Conservation (phyloP, 2,329 filamentous ascomycete species). For the Alternaria consortialis region DNA sequence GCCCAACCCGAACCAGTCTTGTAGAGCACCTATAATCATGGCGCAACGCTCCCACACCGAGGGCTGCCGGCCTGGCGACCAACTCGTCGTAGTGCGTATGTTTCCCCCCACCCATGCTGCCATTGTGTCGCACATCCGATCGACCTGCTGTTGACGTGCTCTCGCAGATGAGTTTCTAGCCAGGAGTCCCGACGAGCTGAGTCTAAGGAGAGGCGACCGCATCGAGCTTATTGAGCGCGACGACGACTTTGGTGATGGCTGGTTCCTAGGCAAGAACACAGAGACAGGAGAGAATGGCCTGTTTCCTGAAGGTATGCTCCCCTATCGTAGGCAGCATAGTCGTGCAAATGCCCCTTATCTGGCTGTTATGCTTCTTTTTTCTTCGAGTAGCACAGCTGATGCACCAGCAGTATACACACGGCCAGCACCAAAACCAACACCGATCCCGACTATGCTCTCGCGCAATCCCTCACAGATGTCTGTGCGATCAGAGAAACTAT, state of each 20-base stretch:
- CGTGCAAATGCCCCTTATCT: conserved; percentile 4
- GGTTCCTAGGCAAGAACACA: conserved; percentile 80
- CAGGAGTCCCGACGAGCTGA: conserved; percentile 91
- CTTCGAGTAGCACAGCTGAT: conserved; percentile 22
- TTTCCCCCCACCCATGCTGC: conserved; percentile 30
- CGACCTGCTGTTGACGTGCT: conserved; percentile 15
- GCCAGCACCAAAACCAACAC: conserved; percentile 60
- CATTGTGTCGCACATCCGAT: neutral
- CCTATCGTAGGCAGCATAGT: neutral
- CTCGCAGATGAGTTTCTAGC: conserved; percentile 86
- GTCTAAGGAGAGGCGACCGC: conserved; percentile 81
- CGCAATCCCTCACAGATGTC: conserved; percentile 41
- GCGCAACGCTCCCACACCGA: conserved; percentile 51
- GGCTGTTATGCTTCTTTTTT: neutral
- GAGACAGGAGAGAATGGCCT: conserved; percentile 77
- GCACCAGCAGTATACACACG: conserved; percentile 67
- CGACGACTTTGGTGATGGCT: conserved; percentile 88
- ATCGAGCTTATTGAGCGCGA: conserved; percentile 85
- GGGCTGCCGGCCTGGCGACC: conserved; percentile 69
- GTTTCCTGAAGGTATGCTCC: conserved; percentile 78
- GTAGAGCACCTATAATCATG: conserved; percentile 31
- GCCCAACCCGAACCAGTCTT: conserved; percentile 11
- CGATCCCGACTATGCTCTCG: conserved; percentile 39
- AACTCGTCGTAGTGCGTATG: conserved; percentile 77
- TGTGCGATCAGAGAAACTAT: conserved; percentile 17